phyloP scores from a whole-genome alignment of 2,329 filamentous ascomycete species.

The Pezicula carpinea region DNA sequence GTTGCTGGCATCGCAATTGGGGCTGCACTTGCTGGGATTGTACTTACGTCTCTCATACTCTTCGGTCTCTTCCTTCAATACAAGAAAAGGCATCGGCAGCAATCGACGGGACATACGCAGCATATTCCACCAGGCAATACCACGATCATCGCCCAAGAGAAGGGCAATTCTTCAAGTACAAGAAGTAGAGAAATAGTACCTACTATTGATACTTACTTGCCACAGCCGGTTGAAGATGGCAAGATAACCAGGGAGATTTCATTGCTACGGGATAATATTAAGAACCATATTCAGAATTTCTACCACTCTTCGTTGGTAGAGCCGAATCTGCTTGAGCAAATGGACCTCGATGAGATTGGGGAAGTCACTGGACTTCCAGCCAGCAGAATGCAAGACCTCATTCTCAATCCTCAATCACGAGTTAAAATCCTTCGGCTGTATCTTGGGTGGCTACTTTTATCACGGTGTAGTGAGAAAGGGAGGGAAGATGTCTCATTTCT shows the following conservation, averaged over 20 bases:
- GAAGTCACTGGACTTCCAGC: conserved; percentile 1
- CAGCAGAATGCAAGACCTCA: conserved; percentile 2
- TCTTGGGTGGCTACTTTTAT: conserved; percentile 9
- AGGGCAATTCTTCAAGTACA: not conserved
- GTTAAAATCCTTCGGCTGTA: conserved; percentile 6
- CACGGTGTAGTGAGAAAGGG: conserved; percentile 4
- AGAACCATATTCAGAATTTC: conserved; percentile 16
- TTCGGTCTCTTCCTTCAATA: conserved; percentile 7
- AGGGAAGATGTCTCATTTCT: conserved; percentile 5
- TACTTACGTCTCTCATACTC: conserved; percentile 11
- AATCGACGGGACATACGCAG: not conserved
- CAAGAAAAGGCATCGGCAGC: not conserved
- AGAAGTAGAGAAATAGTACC: not conserved
- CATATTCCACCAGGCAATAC: not conserved
- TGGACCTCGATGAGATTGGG: conserved; percentile 6
- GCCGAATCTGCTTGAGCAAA: conserved; percentile 6
- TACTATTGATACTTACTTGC: conserved; percentile 6
- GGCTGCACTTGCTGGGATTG: conserved; percentile 28
- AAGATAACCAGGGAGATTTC: conserved; percentile 11
- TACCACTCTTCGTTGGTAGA: conserved; percentile 7
- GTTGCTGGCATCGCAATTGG: conserved; percentile 33
- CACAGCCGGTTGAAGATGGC: conserved; percentile 14
- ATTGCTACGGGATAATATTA: conserved; percentile 13
- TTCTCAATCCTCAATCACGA: conserved; percentile 9
- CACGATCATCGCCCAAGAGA: conserved; percentile 3